A percentile compares a stretch with the other conserved stretches of the same genome.
These are phyloP conservation scores for Stentor roeselii DNA, from an alignment of 73 alveolate species.

Conservation along the genomic window DNA sequence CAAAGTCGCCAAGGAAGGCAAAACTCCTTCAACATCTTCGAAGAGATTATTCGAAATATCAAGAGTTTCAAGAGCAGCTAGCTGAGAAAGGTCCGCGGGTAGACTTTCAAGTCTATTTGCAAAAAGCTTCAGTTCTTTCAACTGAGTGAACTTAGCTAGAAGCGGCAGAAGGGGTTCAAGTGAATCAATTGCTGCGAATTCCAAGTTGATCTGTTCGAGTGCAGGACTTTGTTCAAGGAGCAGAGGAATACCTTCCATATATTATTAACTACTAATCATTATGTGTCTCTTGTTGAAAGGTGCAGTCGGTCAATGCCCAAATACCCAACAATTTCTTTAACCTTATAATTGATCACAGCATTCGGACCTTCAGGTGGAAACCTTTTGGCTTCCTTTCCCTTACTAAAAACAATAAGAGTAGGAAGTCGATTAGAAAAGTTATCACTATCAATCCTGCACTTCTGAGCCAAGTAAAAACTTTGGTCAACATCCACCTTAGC, in stretches of 20 bases:
- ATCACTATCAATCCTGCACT: background rate
- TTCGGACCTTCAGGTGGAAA: constrained; percentile 26
- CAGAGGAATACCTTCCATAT: background rate
- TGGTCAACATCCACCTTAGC: constrained; percentile 24
- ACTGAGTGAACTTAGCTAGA: background rate
- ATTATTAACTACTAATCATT: background rate
- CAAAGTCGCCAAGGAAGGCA: constrained; percentile 3
- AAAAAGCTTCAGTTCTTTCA: constrained; percentile 16
- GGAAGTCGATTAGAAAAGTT: constrained; percentile 16
- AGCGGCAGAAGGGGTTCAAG: constrained; percentile 17
- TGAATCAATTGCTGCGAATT: background rate
- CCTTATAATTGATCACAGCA: background rate
- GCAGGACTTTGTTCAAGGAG: background rate
- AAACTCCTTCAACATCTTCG: background rate
- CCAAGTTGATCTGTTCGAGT: background rate
- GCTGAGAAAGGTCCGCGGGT: constrained; percentile 5
- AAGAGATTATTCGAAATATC: constrained; percentile 7
- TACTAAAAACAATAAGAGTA: background rate
- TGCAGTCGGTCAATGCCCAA: constrained; percentile 10
- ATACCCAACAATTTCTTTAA: background rate
- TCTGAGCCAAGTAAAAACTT: background rate
- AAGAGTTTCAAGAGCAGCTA: background rate
- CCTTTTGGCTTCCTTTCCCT: constrained; percentile 25
- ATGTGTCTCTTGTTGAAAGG: background rate
- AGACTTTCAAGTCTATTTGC: background rate